Conservation (phyloP, 176 grass and related monocot genomes). For the Hsuehochloa calcarea region DNA sequence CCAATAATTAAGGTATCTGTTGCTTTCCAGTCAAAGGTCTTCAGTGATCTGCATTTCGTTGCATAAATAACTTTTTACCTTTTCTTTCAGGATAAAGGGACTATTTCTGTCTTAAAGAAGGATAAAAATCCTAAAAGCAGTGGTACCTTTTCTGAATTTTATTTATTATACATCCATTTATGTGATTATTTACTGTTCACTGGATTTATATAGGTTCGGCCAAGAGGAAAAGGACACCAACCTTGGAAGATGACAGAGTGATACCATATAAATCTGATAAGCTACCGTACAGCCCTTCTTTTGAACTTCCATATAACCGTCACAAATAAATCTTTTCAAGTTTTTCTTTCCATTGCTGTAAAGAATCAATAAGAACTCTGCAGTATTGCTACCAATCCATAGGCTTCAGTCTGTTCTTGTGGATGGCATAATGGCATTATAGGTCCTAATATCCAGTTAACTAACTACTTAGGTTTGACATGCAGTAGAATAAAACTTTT, state of each 20-base stretch:
- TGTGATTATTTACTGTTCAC: constrained; percentile 17
- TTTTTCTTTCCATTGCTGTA: neutral
- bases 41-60: neutral
- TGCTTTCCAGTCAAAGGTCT: constrained; percentile 15
- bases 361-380: constrained; percentile 9
- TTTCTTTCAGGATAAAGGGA: constrained; percentile 46
- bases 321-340: neutral
- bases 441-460: neutral
- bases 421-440: neutral
- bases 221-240: constrained; percentile 74
- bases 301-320: neutral
- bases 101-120: constrained; percentile 38
- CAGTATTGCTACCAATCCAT: neutral
- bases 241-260: constrained; percentile 51
- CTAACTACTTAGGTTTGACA: neutral
- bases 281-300: constrained; percentile 49
- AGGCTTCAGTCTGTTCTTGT: constrained; percentile 3
- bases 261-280: constrained; percentile 41
- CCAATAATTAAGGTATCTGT: constrained; percentile 70
- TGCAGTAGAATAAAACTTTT: neutral
- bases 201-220: constrained; percentile 46
- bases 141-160: constrained; percentile 30
- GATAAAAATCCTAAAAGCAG: constrained; percentile 67
- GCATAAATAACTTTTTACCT: constrained; percentile 10
- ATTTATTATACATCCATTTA: neutral